phyloP scores from a whole-genome alignment of 148 eudicot genomes.

The Agrostemma githago region DNA sequence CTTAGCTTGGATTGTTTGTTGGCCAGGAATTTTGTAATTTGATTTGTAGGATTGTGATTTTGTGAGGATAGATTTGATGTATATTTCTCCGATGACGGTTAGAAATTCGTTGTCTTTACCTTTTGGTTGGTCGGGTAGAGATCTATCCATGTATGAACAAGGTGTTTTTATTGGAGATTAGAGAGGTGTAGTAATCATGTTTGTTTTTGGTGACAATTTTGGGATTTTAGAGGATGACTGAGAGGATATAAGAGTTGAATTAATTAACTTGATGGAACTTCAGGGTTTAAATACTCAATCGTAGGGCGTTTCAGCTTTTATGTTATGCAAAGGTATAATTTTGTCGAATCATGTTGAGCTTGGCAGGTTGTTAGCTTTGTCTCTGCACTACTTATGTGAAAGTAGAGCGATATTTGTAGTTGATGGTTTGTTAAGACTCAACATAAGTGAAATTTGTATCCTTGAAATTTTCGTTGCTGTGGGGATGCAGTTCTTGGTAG shows the following conservation, averaged over 20 bases:
- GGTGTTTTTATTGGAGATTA: not conserved
- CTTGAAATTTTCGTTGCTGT: not conserved
- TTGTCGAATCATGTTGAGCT: not conserved
- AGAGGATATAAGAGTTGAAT: not conserved
- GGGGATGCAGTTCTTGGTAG: conserved; percentile 2
- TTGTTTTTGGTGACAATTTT: not conserved
- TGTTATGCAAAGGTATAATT: not conserved
- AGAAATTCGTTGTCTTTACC: not conserved
- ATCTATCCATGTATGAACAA: not conserved
- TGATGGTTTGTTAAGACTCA: not conserved
- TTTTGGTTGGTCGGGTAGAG: not conserved
- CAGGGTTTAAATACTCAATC: not conserved
- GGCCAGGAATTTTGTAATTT: not conserved
- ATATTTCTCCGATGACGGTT: not conserved
- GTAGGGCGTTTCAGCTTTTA: not conserved
- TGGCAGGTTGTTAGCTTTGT: not conserved
- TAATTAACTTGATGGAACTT: not conserved
- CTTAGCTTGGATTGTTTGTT: not conserved
- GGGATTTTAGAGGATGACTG: not conserved
- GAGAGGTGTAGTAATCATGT: not conserved
- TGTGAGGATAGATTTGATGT: not conserved
- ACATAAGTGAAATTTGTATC: not conserved
- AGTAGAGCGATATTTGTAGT: too few species aligned
- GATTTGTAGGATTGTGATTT: not conserved
- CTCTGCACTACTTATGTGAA: not conserved